A percentile compares a stretch with the other conserved stretches of the same genome.
phyloP scores from a whole-genome alignment of 805 yeast genomes.

The Cyberlindnera petersonii region DNA sequence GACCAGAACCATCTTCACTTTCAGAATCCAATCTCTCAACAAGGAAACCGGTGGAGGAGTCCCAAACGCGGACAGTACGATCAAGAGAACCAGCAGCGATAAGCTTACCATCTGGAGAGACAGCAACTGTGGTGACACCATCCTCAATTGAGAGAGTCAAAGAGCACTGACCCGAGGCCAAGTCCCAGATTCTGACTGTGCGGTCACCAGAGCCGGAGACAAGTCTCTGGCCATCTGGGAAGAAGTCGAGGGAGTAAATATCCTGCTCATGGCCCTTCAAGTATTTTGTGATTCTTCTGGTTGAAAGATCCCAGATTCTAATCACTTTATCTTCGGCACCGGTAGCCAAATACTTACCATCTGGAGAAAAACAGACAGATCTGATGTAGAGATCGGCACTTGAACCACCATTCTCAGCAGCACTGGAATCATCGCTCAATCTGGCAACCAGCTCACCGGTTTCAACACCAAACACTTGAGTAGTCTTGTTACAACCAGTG shows the following conservation, averaged over 20 bases:
- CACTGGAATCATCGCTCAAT: conserved; percentile 71
- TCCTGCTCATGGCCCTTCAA: conserved; percentile 96
- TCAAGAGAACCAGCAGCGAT: conserved; percentile 97
- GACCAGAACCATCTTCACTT: conserved; percentile 85
- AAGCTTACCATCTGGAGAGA: conserved; percentile 88
- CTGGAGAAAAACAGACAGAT: conserved; percentile 95
- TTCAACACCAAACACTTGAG: conserved; percentile 89
- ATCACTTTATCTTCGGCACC: conserved; percentile 90
- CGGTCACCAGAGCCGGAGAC: conserved; percentile 97
- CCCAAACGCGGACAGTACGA: conserved; percentile 96
- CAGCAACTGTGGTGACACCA: conserved; percentile 97
- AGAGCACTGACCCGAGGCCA: conserved; percentile 83
- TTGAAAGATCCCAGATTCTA: conserved; percentile 91
- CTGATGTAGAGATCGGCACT: conserved; percentile 87
- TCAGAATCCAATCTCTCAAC: conserved; percentile 92
- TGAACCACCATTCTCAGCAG: conserved; percentile 35
- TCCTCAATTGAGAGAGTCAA: conserved; percentile 89
- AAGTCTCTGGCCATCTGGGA: conserved; percentile 88
- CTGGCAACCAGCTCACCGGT: conserved; percentile 88
- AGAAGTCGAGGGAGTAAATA: conserved; percentile 90
- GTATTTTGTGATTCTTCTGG: conserved; percentile 79
- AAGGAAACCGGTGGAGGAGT: conserved; percentile 83
- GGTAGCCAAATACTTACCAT: conserved; percentile 87
- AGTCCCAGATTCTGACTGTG: conserved; percentile 95
- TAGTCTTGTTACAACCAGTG: conserved; percentile 94